Evolutionary conservation across 1,284 basidiomycete species (phyloP).

Genomic region (Cryptococcus sp.): DNA sequence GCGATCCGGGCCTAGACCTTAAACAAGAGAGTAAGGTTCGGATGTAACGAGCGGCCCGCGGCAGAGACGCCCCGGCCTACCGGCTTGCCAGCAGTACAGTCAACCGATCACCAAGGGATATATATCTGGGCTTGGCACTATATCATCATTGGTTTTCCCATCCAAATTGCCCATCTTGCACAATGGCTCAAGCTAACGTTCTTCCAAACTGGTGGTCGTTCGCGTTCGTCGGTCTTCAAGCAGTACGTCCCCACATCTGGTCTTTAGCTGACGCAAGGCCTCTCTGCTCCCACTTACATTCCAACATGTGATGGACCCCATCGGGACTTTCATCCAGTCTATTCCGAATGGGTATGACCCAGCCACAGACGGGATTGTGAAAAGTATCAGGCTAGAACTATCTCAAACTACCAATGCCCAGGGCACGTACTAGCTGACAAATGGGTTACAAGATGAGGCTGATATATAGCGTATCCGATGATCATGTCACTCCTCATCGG

Average conservation of each 20-base stretch:
- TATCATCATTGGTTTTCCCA: no score
- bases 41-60: no score
- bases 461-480: constrained; percentile 5
- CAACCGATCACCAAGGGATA: no score
- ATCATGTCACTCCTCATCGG: constrained; percentile 6
- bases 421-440: neutral
- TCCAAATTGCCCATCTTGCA: neutral
- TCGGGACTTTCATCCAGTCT: neutral
- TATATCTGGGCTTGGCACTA: no score
- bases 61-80: no score
- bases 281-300: constrained; percentile 6
- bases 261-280: neutral
- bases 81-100: no score
- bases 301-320: constrained; percentile 4
- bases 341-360: constrained; percentile 5
- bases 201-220: constrained; percentile 9
- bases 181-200: neutral
- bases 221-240: constrained; percentile 8
- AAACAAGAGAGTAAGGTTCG: no score
- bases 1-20: no score
- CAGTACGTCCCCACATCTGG: neutral
- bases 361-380: constrained; percentile 1
- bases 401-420: neutral
- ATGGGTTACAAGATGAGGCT: neutral
- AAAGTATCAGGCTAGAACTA: constrained; percentile 4